These are phyloP conservation scores for Plantago rigida DNA, from an alignment of 305 asterid species.

Conservation along the genomic window DNA sequence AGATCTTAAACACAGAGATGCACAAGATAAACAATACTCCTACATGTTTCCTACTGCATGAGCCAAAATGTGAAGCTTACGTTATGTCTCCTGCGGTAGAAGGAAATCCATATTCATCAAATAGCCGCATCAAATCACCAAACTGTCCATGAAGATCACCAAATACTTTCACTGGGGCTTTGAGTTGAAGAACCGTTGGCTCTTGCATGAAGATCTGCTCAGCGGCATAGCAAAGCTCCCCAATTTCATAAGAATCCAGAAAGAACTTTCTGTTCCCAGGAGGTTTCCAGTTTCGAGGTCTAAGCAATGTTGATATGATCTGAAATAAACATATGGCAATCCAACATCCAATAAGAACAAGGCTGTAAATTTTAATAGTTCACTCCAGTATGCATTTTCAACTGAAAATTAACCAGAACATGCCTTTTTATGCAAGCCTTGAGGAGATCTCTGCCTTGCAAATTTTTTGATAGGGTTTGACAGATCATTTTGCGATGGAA, in stretches of 20 bases:
- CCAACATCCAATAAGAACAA: conserved; percentile 24
- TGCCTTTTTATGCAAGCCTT: conserved; percentile 98
- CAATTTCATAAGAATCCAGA: conserved; percentile 92
- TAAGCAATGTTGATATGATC: conserved; percentile 85
- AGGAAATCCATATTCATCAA: conserved; percentile 99
- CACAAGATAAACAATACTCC: background rate
- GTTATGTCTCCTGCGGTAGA: conserved; percentile 98
- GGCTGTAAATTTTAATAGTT: background rate
- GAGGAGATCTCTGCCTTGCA: conserved; percentile 80
- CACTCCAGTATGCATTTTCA: background rate
- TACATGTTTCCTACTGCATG: background rate
- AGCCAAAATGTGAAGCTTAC: conserved; percentile 41
- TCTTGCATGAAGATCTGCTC: conserved; percentile 98
- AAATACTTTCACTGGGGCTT: conserved; percentile 94
- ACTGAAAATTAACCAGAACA: conserved; percentile 25
- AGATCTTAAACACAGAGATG: background rate
- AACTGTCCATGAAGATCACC: conserved; percentile 99
- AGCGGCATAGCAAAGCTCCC: conserved; percentile 96
- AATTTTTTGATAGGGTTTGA: conserved; percentile 77
- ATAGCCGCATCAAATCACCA: conserved; percentile 94
- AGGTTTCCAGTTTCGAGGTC: conserved; percentile 94
- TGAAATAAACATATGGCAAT: conserved; percentile 31
- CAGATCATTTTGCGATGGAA: conserved; percentile 61
- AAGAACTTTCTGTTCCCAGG: conserved; percentile 86
- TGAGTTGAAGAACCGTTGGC: conserved; percentile 91